Evolutionary conservation across 306 rosid species (phyloP).

Genomic region (Biancaea sappan): DNA sequence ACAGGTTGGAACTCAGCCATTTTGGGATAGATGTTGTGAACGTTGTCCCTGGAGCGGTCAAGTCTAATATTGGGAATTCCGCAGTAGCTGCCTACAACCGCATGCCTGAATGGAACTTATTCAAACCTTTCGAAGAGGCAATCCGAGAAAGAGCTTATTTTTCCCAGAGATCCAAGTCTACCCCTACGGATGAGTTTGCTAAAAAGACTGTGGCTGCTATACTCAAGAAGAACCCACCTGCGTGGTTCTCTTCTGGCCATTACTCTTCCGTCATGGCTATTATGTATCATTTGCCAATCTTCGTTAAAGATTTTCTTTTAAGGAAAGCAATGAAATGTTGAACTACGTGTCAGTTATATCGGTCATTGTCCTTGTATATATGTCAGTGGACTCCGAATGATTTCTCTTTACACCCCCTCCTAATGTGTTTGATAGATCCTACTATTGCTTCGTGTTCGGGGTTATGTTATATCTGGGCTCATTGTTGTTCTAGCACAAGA

Average conservation of each 20-base stretch:
- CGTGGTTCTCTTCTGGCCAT: conserved; percentile 78
- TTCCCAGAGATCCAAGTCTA: conserved; percentile 58
- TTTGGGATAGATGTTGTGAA: conserved; percentile 83
- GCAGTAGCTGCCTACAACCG: conserved; percentile 52
- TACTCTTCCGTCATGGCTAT: conserved; percentile 58
- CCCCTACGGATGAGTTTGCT: conserved; percentile 85
- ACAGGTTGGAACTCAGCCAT: conserved; percentile 70
- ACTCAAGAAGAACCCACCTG: conserved; percentile 71
- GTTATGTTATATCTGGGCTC: not conserved
- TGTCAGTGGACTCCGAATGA: not conserved
- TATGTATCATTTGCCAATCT: conserved; percentile 72
- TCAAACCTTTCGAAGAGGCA: conserved; percentile 68
- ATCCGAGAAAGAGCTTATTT: conserved; percentile 58
- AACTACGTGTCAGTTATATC: not conserved
- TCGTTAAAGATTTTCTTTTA: conserved; percentile 56
- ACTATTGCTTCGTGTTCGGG: not conserved
- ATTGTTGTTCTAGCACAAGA: not conserved
- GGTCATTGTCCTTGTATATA: not conserved
- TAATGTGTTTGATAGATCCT: too few species aligned
- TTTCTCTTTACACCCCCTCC: not conserved
- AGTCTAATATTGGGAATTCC: conserved; percentile 72
- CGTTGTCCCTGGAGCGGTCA: conserved; percentile 82
- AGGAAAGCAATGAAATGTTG: conserved; percentile 49
- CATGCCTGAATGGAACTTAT: conserved; percentile 74
- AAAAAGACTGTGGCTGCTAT: conserved; percentile 59